Evolutionary conservation across 1,139 yeast species (phyloP).

Genomic region (Pneumocystis jirovecii): DNA sequence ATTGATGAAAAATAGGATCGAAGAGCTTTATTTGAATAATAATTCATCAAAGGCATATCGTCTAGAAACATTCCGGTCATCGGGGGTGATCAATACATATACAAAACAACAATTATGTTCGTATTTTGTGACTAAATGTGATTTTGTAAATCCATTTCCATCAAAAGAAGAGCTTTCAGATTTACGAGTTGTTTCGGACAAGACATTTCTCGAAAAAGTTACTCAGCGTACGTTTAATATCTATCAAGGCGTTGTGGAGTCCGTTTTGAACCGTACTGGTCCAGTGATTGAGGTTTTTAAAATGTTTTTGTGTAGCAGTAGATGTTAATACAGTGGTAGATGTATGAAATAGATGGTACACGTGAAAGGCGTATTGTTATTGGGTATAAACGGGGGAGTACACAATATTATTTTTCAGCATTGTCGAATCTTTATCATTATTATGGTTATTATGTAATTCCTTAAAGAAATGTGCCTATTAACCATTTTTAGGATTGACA

Average conservation of each 20-base stretch:
- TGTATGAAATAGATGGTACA: constrained; percentile 63
- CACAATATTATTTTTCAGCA: constrained; percentile 81
- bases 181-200: constrained; percentile 58
- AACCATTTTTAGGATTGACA: constrained; percentile 35
- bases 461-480: not conserved
- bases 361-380: constrained; percentile 75
- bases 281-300: constrained; percentile 56
- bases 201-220: constrained; percentile 63
- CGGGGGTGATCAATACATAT: constrained; percentile 36
- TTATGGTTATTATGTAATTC: constrained; percentile 27
- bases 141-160: constrained; percentile 36
- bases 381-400: constrained; percentile 72
- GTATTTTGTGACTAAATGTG: constrained; percentile 74
- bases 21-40: constrained; percentile 60
- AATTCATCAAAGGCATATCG: constrained; percentile 42
- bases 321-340: constrained; percentile 17
- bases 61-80: constrained; percentile 72
- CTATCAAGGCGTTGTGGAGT: constrained; percentile 56
- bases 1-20: constrained; percentile 35
- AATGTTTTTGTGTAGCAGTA: not conserved
- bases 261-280: constrained; percentile 66
- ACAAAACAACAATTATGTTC: constrained; percentile 46
- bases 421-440: constrained; percentile 76
- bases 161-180: constrained; percentile 21
- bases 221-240: constrained; percentile 63